Base-by-base conservation (phyloP, 2,329 filamentous ascomycete genomes). In the Biscogniauxia sp. region DNA sequence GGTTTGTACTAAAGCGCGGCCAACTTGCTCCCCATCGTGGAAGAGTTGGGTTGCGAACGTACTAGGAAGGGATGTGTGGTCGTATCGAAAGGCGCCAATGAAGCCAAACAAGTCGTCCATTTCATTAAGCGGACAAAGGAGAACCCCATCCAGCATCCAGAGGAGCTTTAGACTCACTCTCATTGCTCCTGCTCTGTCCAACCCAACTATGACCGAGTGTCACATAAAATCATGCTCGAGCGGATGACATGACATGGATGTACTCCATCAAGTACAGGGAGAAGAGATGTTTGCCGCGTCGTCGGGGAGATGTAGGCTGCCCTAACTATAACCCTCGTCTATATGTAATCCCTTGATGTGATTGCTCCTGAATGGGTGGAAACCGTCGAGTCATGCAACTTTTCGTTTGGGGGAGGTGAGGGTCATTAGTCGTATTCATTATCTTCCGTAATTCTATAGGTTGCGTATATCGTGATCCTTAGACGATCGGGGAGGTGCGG, bases 401-500 rank as follows among this genome's bases (percentile, higher is more conserved):
- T 63, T 59, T 26, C 51, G 23, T 52, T 19, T 54, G 52, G 52
- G 20, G 50, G 28, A 52, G 20, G 32, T 25, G 54, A 64, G 59
- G 63, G 59, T 72, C 70, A 66, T 72, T 61, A 72, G 65, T 72
- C 70, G 66, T 73, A 59, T 67, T 70, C 70, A 64, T 73, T 67
- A 69, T 68, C 56, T 67, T 67, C 61, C 70, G 63, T 69, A 61
- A 69, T 64, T 72, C 70, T 72, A 72, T 71, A 69, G 59, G 60
- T 58, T 64, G 51, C 61, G 61, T 67, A 62, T 66, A 58, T 66
- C 65, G 57, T 45, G 17, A 45, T 45, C 37, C 37, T 45, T 45
- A 13, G 37, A 45, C 37, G 37, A 17, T 45, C 37, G 37, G 17
- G 17, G 37, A 5, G 15, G 17, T 45, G 37, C 37, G 37, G 37